Conservation (phyloP, 2,329 filamentous ascomycete genomes). For the Paracamarosporium sp. region DNA sequence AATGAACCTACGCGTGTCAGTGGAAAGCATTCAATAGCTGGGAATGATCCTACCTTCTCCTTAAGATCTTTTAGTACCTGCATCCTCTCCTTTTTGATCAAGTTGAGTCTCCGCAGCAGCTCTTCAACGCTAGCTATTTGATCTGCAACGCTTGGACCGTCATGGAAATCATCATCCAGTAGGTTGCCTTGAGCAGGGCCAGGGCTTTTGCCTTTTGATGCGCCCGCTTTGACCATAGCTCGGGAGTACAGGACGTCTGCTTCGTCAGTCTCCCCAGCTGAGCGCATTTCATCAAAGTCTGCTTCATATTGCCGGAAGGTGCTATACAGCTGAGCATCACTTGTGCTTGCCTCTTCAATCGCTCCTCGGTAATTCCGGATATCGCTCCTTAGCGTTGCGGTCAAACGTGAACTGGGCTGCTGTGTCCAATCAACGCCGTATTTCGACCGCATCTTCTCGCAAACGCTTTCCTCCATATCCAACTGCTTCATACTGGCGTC, state of each 20-base stretch:
- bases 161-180: constrained; percentile 91
- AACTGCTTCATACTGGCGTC: constrained; percentile 86
- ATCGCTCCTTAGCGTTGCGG: constrained; percentile 84
- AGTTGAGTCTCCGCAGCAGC: constrained; percentile 85
- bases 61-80: constrained; percentile 97
- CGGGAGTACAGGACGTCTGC: constrained; percentile 88
- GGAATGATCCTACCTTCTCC: constrained; percentile 74
- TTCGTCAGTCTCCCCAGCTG: constrained; percentile 84
- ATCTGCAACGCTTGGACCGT: constrained; percentile 79
- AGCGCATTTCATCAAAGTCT: constrained; percentile 95
- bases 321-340: constrained; percentile 81
- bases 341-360: constrained; percentile 85
- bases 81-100: constrained; percentile 88
- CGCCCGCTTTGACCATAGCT: constrained; percentile 80
- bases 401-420: constrained; percentile 89
- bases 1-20: constrained; percentile 72
- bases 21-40: background rate
- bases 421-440: constrained; percentile 97
- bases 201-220: constrained; percentile 65
- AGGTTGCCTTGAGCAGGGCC: constrained; percentile 76
- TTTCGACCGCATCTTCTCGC: constrained; percentile 98
- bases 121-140: constrained; percentile 91
- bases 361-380: constrained; percentile 88
- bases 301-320: constrained; percentile 85
- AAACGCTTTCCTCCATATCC: constrained; percentile 96